Base-by-base conservation (phyloP, 2,329 filamentous ascomycete species). In the Beauveria scarabaeidicola region DNA sequence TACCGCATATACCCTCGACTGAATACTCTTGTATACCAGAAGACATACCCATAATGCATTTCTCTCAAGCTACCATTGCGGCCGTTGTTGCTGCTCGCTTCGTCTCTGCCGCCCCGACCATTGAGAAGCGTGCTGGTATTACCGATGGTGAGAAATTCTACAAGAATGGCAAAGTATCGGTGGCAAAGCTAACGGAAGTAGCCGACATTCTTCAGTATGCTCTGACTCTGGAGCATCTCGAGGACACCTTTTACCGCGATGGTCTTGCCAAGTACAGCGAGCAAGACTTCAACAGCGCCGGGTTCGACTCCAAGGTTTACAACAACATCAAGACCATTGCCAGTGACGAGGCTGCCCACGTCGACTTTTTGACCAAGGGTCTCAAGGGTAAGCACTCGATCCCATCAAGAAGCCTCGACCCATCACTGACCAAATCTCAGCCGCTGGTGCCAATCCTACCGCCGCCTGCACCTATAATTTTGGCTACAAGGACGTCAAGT, bases 401-500 rank as follows among this genome's bases (percentile, higher is more conserved):
- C 2, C 17, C 19, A 15, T 7, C 8, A n/a, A 17, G 13, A 5
- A 51, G n/a, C 23, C 13, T 13, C n/a, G 3, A 5, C 3, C 9
- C 40, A 17, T 43, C 15, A 32, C 53, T 81, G 83, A 65, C 32
- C 77, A 77, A 54, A 78, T 84, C 59, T 83, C 90, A 65, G 81
- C 83, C 11, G 80, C 79, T 46, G 86, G 86, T 62, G 78, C 82
- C 61, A 76, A 82, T 67, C 87, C 88, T 32, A 87, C 90, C 5
- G 76, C 82, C 70, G 80, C 84, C 7, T 91, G 88, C 80, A 76
- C 77, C 57, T 91, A 91, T 77, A 82, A 88, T 75, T 91, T 91
- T 69, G 78, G 77, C 65, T 84, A 89, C 71, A 85, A 83, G 54
- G 81, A 85, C 66, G 85, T 86, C 52, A 75, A 77, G 23, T 74